phyloP scores from a whole-genome alignment of 768 basidiomycete genomes.

The Suillus subluteus region DNA sequence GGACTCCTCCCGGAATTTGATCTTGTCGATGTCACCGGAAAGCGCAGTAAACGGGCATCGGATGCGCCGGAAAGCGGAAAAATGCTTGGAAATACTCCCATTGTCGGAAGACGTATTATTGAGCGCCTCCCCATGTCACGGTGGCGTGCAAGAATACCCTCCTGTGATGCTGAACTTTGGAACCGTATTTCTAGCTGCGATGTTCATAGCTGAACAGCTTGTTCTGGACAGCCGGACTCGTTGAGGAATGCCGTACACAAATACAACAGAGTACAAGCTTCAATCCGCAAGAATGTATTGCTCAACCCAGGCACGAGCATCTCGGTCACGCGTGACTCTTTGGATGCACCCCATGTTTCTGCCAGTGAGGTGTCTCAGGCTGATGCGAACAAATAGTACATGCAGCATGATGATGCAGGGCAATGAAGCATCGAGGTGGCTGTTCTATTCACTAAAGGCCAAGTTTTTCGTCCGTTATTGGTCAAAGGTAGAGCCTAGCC shows the following conservation, averaged over 20 bases:
- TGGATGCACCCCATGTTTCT: background rate
- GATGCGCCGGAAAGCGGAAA: slow-evolving; percentile 36
- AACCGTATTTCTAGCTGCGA: slow-evolving; percentile 21
- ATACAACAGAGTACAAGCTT: background rate
- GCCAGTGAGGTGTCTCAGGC: background rate
- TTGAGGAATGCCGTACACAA: background rate
- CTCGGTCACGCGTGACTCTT: background rate
- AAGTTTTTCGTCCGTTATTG: too few species aligned
- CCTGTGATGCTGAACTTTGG: slow-evolving; percentile 44
- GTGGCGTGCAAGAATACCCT: slow-evolving; percentile 71
- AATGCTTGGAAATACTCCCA: slow-evolving; percentile 54
- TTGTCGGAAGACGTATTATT: slow-evolving; percentile 49
- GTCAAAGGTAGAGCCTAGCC: too few species aligned
- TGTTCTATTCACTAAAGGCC: background rate
- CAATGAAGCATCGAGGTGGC: background rate
- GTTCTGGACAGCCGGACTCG: background rate
- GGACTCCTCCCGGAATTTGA: slow-evolving; percentile 78
- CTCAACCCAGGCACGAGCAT: background rate
- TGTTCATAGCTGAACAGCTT: background rate
- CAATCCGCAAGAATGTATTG: background rate
- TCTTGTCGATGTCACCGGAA: slow-evolving; percentile 30
- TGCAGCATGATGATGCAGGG: background rate
- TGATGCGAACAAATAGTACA: background rate
- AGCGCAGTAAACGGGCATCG: slow-evolving; percentile 17
- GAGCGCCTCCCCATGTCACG: slow-evolving; percentile 61